Evolutionary conservation across 1,139 yeast species (phyloP).

Genomic region (Magnusiomyces suaveolens): DNA sequence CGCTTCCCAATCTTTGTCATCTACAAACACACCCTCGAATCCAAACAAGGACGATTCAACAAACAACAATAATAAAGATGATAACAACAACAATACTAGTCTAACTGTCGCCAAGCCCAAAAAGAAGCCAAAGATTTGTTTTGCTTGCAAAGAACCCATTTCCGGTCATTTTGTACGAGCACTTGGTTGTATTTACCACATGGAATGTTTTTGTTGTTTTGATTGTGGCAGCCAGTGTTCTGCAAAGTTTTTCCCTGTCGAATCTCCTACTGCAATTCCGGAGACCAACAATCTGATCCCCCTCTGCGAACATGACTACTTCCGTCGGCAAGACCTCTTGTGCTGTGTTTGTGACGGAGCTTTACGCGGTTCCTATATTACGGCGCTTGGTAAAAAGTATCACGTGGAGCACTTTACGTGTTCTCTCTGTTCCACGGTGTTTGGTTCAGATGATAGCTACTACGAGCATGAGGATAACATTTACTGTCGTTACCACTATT

Average conservation of each 20-base stretch:
- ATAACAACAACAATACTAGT: constrained; percentile 2
- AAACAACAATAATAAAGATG: neutral
- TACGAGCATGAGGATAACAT: constrained; percentile 79
- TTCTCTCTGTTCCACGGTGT: constrained; percentile 74
- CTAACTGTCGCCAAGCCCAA: constrained; percentile 7
- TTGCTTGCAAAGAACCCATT: constrained; percentile 55
- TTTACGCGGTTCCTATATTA: constrained; percentile 83
- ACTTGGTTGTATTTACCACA: constrained; percentile 66
- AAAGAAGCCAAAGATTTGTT: constrained; percentile 36
- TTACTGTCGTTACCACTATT: constrained; percentile 87
- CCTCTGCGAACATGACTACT: constrained; percentile 87
- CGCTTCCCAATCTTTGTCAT: neutral
- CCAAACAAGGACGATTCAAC: neutral
- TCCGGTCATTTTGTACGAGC: constrained; percentile 84
- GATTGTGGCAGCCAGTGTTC: constrained; percentile 75
- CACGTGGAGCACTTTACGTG: constrained; percentile 95
- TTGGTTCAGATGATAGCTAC: constrained; percentile 86
- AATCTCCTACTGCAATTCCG: constrained; percentile 21
- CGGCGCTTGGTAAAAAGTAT: constrained; percentile 85
- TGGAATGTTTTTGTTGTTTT: constrained; percentile 75
- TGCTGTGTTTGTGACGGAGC: constrained; percentile 82
- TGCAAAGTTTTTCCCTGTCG: constrained; percentile 56
- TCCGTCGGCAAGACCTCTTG: constrained; percentile 68
- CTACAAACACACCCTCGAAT: neutral
- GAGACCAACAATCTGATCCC: constrained; percentile 51